Evolutionary conservation across 2,329 filamentous ascomycete genomes (phyloP).

Genomic region (Penicillium sp.): DNA sequence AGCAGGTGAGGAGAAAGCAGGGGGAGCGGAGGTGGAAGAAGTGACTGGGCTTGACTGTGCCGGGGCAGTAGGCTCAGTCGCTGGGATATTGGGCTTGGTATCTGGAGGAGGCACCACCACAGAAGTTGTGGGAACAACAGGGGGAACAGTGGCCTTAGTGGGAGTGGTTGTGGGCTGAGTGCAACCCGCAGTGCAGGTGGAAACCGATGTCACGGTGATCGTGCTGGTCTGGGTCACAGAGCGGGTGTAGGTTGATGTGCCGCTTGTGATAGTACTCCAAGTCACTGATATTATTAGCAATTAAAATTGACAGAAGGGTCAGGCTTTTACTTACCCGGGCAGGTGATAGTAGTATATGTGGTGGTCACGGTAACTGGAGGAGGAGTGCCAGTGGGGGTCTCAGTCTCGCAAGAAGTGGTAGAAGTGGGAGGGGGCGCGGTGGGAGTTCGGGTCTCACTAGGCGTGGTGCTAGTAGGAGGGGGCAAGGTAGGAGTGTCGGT

Average conservation of each 20-base stretch:
- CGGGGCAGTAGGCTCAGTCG: neutral
- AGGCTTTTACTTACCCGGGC: slow-evolving; percentile 19
- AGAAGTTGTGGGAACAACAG: neutral
- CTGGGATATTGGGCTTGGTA: neutral
- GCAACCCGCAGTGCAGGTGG: slow-evolving; percentile 17
- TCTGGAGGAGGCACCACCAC: neutral
- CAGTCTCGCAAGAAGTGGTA: slow-evolving; percentile 2
- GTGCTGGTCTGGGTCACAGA: slow-evolving; percentile 21
- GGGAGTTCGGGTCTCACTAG: slow-evolving; percentile 1
- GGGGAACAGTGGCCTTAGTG: neutral
- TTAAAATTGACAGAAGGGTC: neutral
- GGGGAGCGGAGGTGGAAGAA: slow-evolving; percentile 3
- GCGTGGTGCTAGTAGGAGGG: slow-evolving; percentile 2
- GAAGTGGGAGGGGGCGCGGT: slow-evolving; percentile 3
- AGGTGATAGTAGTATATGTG: slow-evolving; percentile 24
- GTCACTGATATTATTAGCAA: slow-evolving; percentile 17
- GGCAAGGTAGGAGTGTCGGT: neutral
- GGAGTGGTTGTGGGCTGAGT: slow-evolving; percentile 4
- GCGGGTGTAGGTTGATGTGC: slow-evolving; percentile 16
- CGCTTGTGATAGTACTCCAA: slow-evolving; percentile 18
- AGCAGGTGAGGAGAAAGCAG: slow-evolving; percentile 6
- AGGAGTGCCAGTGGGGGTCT: neutral
- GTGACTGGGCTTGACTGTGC: neutral
- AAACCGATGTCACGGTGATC: slow-evolving; percentile 18
- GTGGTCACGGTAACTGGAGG: slow-evolving; percentile 16